Evolutionary conservation across 129 eudicot genomes (phyloP).

Genomic region (Tagetes patula): DNA sequence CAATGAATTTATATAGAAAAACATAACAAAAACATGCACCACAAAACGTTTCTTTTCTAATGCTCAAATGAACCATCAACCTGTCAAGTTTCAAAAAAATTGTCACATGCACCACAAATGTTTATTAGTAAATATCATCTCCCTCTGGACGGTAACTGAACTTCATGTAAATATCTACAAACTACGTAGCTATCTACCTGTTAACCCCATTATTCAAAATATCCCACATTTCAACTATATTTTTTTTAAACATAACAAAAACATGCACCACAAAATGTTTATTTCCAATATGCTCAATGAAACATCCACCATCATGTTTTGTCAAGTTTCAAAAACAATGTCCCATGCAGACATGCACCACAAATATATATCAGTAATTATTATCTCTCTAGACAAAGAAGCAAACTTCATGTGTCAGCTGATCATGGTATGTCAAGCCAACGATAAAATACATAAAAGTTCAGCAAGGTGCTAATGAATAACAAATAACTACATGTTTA

Average conservation of each 20-base stretch:
- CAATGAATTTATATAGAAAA: slow-evolving; percentile 2
- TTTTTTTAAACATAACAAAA: too few species aligned
- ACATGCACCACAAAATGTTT: too few species aligned
- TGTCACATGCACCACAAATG: slow-evolving; percentile 1
- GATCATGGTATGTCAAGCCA: neutral
- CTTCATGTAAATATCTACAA: neutral
- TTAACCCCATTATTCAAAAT: neutral
- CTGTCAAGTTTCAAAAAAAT: neutral
- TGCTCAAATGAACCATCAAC: neutral
- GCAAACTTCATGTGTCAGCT: neutral
- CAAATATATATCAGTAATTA: too few species aligned
- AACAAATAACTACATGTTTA: slow-evolving; percentile 15
- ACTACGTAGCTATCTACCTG: slow-evolving; percentile 13
- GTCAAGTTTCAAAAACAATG: too few species aligned
- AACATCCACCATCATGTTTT: too few species aligned
- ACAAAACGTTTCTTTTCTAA: neutral
- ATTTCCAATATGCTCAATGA: too few species aligned
- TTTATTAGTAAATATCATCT: slow-evolving; percentile 14
- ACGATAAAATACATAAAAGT: neutral
- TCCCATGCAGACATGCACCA: too few species aligned
- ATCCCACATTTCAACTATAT: slow-evolving; percentile 10
- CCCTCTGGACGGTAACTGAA: slow-evolving; percentile 1
- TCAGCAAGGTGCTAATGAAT: slow-evolving; percentile 13
- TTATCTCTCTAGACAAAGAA: neutral
- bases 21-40: slow-evolving; percentile 14